Evolutionary conservation across 1,284 basidiomycete species (phyloP).

Genomic region (Sphagnurus paluster): DNA sequence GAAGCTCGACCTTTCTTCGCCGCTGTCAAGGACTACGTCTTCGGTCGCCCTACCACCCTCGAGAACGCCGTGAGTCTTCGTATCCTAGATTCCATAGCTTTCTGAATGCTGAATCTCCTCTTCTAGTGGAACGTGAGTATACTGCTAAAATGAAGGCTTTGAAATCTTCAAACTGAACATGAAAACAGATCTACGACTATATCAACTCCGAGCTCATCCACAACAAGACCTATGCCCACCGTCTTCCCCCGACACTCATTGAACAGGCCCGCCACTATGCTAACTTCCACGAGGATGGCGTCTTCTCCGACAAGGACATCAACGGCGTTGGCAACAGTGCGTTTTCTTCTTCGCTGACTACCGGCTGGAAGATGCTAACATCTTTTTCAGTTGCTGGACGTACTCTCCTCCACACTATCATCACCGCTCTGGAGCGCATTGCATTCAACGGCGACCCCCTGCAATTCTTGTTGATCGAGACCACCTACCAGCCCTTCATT

Average conservation of each 20-base stretch:
- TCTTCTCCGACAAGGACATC: constrained; percentile 67
- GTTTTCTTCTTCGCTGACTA: constrained; percentile 23
- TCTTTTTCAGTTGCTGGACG: constrained; percentile 68
- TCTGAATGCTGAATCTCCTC: constrained; percentile 6
- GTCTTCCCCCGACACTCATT: constrained; percentile 66
- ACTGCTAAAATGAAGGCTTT: background rate
- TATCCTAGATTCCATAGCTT: background rate
- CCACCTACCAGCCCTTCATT: constrained; percentile 88
- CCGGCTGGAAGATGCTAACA: background rate
- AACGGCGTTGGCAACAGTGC: constrained; percentile 75
- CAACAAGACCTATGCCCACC: constrained; percentile 76
- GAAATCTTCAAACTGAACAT: background rate
- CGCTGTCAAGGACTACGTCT: constrained; percentile 64
- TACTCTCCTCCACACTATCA: constrained; percentile 71
- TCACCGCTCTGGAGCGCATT: constrained; percentile 71
- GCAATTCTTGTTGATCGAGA: constrained; percentile 73
- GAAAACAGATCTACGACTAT: constrained; percentile 67
- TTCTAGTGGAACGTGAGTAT: constrained; percentile 66
- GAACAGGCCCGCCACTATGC: constrained; percentile 73
- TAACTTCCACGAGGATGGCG: constrained; percentile 75
- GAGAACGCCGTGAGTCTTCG: constrained; percentile 64
- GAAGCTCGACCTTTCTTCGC: constrained; percentile 66
- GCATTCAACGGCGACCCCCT: constrained; percentile 78
- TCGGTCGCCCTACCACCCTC: constrained; percentile 64
- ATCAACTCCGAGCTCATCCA: constrained; percentile 75